Conservation (phyloP, 208 protist genomes). For the Leptomonas seymouri region DNA sequence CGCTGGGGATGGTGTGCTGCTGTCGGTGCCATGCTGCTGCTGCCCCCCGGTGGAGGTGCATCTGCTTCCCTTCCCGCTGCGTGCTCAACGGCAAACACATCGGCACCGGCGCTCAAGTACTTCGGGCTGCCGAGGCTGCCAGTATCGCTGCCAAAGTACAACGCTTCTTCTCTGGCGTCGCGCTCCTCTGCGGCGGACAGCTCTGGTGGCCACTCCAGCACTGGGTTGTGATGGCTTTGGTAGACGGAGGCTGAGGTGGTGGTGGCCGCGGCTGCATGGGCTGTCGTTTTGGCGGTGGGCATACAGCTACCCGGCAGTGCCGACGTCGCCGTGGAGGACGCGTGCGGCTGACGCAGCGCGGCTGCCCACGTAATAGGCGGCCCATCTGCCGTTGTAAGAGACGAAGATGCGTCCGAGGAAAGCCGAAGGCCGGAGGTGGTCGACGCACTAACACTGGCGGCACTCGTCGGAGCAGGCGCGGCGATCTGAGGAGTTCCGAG, state of each 20-base stretch:
- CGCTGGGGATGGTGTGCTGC: not conserved
- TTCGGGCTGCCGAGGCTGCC: not conserved
- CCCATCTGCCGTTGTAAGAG: not conserved
- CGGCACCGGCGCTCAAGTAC: not conserved
- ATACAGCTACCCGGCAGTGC: not conserved
- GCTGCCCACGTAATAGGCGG: slow-evolving; percentile 27
- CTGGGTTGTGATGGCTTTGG: not conserved
- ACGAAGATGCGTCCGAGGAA: not conserved
- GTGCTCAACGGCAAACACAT: not conserved
- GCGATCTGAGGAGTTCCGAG: slow-evolving; percentile 2
- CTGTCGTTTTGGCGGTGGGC: slow-evolving; percentile 25
- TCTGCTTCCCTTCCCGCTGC: not conserved
- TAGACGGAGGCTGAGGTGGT: not conserved
- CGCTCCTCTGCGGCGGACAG: slow-evolving; percentile 29
- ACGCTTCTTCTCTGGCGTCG: slow-evolving; percentile 27
- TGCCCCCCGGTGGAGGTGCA: not conserved
- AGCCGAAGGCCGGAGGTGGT: not conserved
- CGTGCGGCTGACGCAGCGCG: slow-evolving; percentile 17
- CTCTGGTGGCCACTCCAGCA: slow-evolving; percentile 27
- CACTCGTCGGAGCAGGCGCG: not conserved
- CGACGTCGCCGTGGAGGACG: not conserved
- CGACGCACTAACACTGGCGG: not conserved
- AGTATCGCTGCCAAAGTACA: slow-evolving; percentile 15
- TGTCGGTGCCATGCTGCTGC: not conserved
- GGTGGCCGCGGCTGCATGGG: slow-evolving; percentile 12